Conservation (phyloP, 768 basidiomycete species). For the Cantharellus anzutake region DNA sequence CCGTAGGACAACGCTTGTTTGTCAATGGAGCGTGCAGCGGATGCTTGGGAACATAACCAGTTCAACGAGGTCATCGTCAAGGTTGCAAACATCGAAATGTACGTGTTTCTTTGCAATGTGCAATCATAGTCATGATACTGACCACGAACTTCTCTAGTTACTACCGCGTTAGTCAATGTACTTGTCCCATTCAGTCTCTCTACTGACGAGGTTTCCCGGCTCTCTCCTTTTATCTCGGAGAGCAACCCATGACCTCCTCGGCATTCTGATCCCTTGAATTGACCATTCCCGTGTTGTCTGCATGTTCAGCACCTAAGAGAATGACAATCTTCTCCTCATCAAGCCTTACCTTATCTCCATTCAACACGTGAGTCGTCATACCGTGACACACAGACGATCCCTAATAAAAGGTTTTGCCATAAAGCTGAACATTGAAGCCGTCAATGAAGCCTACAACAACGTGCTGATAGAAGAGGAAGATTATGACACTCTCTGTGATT, state of each 20-base stretch:
- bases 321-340: constrained; percentile 86
- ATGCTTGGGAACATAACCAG: constrained; percentile 98
- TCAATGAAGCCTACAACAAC: constrained; percentile 96
- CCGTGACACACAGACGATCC: neutral
- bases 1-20: constrained; percentile 83
- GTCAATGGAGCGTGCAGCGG: constrained; percentile 97
- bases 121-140: neutral
- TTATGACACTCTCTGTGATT: constrained; percentile 91
- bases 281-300: constrained; percentile 92
- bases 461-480: constrained; percentile 99
- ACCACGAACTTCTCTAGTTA: constrained; percentile 32
- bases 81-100: constrained; percentile 96
- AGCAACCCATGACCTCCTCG: constrained; percentile 90
- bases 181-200: too few relatives aligned
- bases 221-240: constrained; percentile 81
- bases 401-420: neutral
- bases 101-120: constrained; percentile 12
- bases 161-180: too few relatives aligned
- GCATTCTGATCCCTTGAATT: constrained; percentile 81
- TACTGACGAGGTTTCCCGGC: constrained; percentile 19
- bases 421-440: constrained; percentile 85
- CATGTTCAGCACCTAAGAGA: constrained; percentile 60
- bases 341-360: constrained; percentile 94
- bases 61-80: constrained; percentile 98
- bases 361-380: constrained; percentile 48